Percentiles rank a stretch among this genome's conserved stretches.
Conservation (phyloP, 495 filamentous ascomycete species). For the Talaromyces trachyspermus region DNA sequence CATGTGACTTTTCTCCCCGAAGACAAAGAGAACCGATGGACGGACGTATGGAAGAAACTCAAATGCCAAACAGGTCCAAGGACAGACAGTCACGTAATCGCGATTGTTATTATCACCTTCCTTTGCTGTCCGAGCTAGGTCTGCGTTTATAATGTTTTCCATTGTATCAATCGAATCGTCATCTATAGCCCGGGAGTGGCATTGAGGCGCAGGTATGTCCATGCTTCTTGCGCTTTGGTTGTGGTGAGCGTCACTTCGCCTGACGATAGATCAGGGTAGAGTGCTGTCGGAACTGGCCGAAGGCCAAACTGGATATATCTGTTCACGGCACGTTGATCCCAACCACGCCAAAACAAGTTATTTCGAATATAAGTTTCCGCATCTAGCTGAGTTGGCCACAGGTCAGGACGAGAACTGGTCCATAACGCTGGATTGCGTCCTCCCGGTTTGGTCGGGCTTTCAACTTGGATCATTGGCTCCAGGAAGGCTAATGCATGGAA, state of each 20-base stretch:
- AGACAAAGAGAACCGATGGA: conserved; percentile 61
- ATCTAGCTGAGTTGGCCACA: conserved; percentile 41
- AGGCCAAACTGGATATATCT: conserved; percentile 45
- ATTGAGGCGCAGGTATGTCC: conserved; percentile 22
- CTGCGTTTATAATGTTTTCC: too few relatives aligned
- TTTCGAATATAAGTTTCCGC: background rate
- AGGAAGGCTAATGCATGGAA: conserved; percentile 57
- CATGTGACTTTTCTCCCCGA: conserved; percentile 50
- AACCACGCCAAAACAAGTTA: conserved; percentile 22
- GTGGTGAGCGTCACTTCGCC: conserved; percentile 49
- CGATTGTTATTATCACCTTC: too few relatives aligned
- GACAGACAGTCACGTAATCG: too few relatives aligned
- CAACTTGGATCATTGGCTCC: conserved; percentile 55
- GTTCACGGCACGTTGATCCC: conserved; percentile 52
- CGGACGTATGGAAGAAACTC: conserved; percentile 48
- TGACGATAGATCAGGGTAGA: conserved; percentile 32
- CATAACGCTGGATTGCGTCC: conserved; percentile 19
- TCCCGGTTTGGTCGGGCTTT: conserved; percentile 16
- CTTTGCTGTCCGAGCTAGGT: too few relatives aligned
- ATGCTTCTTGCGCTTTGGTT: conserved; percentile 54
- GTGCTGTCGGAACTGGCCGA: conserved; percentile 34
- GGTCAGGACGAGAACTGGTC: conserved; percentile 44
- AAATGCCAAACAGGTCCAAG: conserved; percentile 37
- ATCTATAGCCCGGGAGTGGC: conserved; percentile 16
- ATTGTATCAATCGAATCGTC: too few relatives aligned